Evolutionary conservation across 2,329 filamentous ascomycete genomes (phyloP).

Genomic region (Arachnomyces sp.): DNA sequence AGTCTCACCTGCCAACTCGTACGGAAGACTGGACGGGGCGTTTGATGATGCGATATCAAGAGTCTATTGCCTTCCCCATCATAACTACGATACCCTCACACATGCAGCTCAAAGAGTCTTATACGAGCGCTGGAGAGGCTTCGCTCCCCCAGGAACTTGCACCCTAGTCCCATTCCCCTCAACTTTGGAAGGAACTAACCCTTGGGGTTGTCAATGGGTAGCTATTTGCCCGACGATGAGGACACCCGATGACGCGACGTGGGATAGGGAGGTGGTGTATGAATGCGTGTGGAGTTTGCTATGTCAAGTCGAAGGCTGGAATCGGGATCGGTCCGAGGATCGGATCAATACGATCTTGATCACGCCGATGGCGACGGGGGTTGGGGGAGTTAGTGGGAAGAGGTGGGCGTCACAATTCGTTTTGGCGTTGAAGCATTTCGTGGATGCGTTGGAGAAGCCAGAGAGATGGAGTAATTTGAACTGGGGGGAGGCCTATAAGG

Average conservation of each 20-base stretch:
- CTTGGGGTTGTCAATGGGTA: constrained; percentile 37
- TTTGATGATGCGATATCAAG: constrained; percentile 49
- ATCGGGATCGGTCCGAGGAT: constrained; percentile 21
- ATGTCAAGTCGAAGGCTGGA: constrained; percentile 42
- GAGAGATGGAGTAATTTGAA: constrained; percentile 35
- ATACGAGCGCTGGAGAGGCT: constrained; percentile 43
- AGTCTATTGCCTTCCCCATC: constrained; percentile 34
- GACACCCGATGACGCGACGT: constrained; percentile 34
- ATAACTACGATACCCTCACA: constrained; percentile 43
- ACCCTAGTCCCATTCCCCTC: constrained; percentile 40
- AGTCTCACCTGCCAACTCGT: constrained; percentile 49
- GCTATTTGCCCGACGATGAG: constrained; percentile 50
- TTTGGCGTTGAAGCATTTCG: constrained; percentile 45
- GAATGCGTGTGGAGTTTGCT: constrained; percentile 47
- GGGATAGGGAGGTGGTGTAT: constrained; percentile 48
- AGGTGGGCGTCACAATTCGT: constrained; percentile 45
- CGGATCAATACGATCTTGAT: constrained; percentile 41
- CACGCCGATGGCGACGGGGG: constrained; percentile 45
- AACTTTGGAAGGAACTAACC: constrained; percentile 30
- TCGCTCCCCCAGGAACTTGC: constrained; percentile 44
- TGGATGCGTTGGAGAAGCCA: constrained; percentile 38
- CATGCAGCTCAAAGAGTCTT: constrained; percentile 36
- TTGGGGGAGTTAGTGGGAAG: constrained; percentile 37
- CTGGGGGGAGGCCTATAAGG: constrained; percentile 25
- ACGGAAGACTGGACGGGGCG: constrained; percentile 46